phyloP scores from a whole-genome alignment of 768 basidiomycete species.

The Russula brevipes region DNA sequence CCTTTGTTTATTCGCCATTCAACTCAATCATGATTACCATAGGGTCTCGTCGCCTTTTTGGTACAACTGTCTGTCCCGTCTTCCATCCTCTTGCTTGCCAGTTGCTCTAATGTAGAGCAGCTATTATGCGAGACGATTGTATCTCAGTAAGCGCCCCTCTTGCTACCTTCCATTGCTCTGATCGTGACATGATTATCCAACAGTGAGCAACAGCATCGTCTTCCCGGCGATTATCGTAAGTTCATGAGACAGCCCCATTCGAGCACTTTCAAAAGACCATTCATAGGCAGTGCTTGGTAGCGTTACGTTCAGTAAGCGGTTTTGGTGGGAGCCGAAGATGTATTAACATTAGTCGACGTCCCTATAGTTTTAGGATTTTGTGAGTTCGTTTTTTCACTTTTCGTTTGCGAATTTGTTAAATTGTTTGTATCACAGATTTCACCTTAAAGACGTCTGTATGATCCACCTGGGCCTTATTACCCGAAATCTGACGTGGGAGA shows the following conservation, averaged over 20 bases:
- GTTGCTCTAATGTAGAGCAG: neutral
- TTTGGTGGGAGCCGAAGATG: neutral
- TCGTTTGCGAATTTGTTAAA: neutral
- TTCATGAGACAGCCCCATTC: neutral
- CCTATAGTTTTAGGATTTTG: constrained; percentile 25
- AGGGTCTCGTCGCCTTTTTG: neutral
- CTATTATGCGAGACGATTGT: constrained; percentile 10
- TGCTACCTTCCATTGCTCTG: neutral
- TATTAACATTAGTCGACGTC: neutral
- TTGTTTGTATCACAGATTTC: constrained; percentile 35
- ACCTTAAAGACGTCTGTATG: constrained; percentile 41
- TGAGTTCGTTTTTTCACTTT: constrained; percentile 18
- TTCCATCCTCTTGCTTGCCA: neutral
- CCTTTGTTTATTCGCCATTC: neutral
- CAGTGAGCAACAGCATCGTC: constrained; percentile 1
- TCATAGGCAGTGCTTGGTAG: constrained; percentile 33
- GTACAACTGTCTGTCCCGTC: neutral
- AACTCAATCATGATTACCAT: neutral
- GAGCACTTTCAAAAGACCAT: neutral
- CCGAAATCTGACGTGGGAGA: constrained; percentile 14
- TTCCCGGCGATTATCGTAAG: neutral
- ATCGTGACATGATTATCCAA: neutral
- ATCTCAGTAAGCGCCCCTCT: neutral
- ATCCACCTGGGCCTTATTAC: neutral
- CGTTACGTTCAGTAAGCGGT: constrained; percentile 40